phyloP scores from a whole-genome alignment of 306 rosid genomes.

The Ormosia semicastrata region DNA sequence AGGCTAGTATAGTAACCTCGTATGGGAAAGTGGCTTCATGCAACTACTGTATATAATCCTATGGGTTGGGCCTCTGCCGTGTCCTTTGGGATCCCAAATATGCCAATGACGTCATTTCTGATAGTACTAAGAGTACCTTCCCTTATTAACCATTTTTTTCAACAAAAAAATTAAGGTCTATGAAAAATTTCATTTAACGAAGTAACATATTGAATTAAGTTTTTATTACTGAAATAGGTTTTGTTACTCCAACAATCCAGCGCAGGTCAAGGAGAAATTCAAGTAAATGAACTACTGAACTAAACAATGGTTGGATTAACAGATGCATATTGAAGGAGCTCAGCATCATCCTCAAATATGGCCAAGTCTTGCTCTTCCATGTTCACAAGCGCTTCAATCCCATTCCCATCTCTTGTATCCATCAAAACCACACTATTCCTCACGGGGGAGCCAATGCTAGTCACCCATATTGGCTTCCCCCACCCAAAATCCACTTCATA shows the following conservation, averaged over 20 bases:
- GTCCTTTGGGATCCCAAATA: too few species aligned
- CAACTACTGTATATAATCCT: too few species aligned
- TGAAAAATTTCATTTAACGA: too few species aligned
- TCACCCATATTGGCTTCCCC: slow-evolving; percentile 53
- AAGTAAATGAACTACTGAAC: not conserved
- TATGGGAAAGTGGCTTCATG: too few species aligned
- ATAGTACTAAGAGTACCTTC: too few species aligned
- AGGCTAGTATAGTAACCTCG: too few species aligned
- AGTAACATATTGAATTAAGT: too few species aligned
- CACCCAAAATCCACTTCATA: slow-evolving; percentile 54
- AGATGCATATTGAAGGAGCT: slow-evolving; percentile 25
- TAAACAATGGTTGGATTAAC: not conserved
- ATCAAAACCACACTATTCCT: slow-evolving; percentile 23
- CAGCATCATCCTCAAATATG: slow-evolving; percentile 18
- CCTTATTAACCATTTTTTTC: too few species aligned
- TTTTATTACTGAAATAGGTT: not conserved
- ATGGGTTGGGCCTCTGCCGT: too few species aligned
- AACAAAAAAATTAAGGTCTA: too few species aligned
- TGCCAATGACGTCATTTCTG: too few species aligned
- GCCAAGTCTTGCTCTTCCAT: slow-evolving; percentile 37
- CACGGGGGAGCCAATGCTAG: not conserved
- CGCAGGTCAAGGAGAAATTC: not conserved
- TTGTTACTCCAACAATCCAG: not conserved
- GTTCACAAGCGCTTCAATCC: slow-evolving; percentile 43
- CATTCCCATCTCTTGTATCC: slow-evolving; percentile 40